Base-by-base conservation (phyloP, 1,139 yeast genomes). In the Blastobotrys serpentis region DNA sequence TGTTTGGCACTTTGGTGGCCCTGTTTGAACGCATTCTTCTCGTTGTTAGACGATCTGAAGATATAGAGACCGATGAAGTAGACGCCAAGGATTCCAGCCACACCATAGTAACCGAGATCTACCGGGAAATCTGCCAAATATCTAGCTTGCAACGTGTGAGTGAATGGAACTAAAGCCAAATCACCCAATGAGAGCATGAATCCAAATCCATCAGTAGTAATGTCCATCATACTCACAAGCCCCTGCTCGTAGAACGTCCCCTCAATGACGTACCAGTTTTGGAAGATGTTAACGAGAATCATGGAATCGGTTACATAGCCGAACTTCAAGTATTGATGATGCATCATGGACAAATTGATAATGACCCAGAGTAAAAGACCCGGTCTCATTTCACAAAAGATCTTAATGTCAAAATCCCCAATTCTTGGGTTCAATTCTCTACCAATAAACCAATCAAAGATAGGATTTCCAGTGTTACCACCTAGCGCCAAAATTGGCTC, bases 381-480 rank as follows among this genome's bases (percentile, higher is more conserved):
- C 0, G 99, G 99, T 60, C 96, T 81, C 68, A 94, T 77, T 67
- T 92, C 99, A 66, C 96, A 87, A 62, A 86, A 94, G 57, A 89
- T 69, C 68, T 92, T 92, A 64, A 92, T 81, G 64, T 92, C 98
- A 76, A 90, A 81, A 1, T 77, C 63, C 0, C 95, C 95, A 49
- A 88, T 72, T 58, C 98, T 76, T 26, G 98, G 98, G 64, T 94
- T 94, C 63, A 94, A 74, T 66, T 92, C 98, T 48, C 98, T 79
- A 23, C 99, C 99, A 65, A 92, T 89, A 63, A 88, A 94, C 96
- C 97, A 92, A 67, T 92, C 97, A 64, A 86, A 92, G 23, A 90
- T 60, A 1, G 70, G 56, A 57, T 79, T 82, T 0, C 88, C 87
- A 0, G 96, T 75, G 68, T 92, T 92, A 2, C 98, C 98, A 43